These are phyloP conservation scores for Diaporthe vexans DNA, from an alignment of 2,329 filamentous ascomycete genomes.

Conservation along the genomic window DNA sequence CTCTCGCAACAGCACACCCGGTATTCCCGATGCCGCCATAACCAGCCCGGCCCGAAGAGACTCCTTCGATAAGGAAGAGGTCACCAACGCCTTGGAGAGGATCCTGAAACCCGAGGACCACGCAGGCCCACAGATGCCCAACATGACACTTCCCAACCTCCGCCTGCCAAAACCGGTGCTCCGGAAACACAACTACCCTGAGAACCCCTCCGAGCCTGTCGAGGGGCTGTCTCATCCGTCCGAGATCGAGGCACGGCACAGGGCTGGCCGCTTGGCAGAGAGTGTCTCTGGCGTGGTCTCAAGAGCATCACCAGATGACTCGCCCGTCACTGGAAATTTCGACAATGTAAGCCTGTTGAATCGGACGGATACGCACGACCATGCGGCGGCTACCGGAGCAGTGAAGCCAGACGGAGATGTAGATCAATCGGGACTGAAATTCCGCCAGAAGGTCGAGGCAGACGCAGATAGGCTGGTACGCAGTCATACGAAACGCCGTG, in stretches of 20 bases:
- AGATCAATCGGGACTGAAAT: conserved; percentile 34
- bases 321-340: neutral
- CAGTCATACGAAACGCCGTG: conserved; percentile 39
- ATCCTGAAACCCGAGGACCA: conserved; percentile 46
- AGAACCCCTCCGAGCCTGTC: conserved; percentile 42
- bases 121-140: conserved; percentile 32
- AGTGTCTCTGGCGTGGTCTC: conserved; percentile 51
- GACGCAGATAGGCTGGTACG: conserved; percentile 40
- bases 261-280: conserved; percentile 53
- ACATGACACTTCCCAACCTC: conserved; percentile 37
- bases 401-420: conserved; percentile 5
- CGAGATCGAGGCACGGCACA: conserved; percentile 52
- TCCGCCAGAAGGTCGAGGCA: conserved; percentile 39
- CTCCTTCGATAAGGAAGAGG: conserved; percentile 47
- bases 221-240: conserved; percentile 45
- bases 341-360: conserved; percentile 30
- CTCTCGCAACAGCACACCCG: conserved; percentile 40
- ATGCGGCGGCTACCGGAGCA: conserved; percentile 32
- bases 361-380: conserved; percentile 15
- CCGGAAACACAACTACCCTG: conserved; percentile 43
- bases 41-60: conserved; percentile 41
- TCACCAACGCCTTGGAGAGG: conserved; percentile 46
- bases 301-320: conserved; percentile 44
- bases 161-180: conserved; percentile 47
- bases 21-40: conserved; percentile 20